Base-by-base conservation (phyloP, 129 eudicot genomes). In the Artemisia annua region DNA sequence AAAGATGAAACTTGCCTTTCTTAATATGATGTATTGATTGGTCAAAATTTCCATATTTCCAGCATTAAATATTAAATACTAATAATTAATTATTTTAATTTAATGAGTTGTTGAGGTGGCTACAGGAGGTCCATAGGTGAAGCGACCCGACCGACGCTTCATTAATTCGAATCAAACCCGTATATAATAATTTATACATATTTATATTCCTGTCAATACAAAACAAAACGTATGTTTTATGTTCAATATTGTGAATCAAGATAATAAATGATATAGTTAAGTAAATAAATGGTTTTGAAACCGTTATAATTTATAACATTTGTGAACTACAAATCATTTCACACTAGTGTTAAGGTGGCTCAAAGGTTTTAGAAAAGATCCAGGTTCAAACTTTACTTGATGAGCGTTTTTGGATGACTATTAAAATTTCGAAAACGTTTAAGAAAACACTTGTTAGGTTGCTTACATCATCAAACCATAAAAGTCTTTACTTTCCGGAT, bases 1-100 rank as follows among this genome's bases (percentile, higher is more conserved):
- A 78, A 71, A 66, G 62, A 63, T 19, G 48, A 69, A 71, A 78
- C 51, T 46, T 78, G 51, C 67, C 77, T 78, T 78, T 78, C 77
- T 53, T 63, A 63, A 78, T 43, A 71, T 72, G 67, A 52, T 70
- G 67, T 71, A 24, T 70, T 63, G 82, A 70, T 78, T 78, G 82
- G 77, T 71, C 81, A 78, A 71, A 78, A 1, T 62, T 63, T 71
- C 54, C 72, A 71, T 71, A 70, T 53, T 63, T 30, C 60, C 28
- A 43, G 39, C 72, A 71, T 78, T 52, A 61, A 60, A 55, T 15
- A 6, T 48, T 24, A 69, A 49, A 26, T 32, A 60, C 35, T 18
- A 69, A 32, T 77, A 48, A 61, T 11, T 61, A 61, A 7, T 13
- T 17, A 14, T 55, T 7, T 55, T 16, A 16, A 58, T 43, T 63